Evolutionary conservation across 2,329 filamentous ascomycete species (phyloP).

Genomic region (Pseudogymnoascus sp.): DNA sequence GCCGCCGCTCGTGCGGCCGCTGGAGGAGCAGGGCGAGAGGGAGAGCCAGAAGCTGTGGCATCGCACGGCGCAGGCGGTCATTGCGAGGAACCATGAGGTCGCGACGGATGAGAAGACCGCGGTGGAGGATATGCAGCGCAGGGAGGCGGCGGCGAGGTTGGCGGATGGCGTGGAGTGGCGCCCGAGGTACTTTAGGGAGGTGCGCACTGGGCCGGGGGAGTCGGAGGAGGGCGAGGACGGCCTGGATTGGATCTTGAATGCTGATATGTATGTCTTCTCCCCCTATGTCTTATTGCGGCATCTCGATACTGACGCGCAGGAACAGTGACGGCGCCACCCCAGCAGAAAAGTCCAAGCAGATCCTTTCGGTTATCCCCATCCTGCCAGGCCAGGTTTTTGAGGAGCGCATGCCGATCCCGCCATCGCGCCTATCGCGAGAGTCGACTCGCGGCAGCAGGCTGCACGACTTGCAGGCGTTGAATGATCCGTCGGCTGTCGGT

Average conservation of each 20-base stretch:
- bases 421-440: not conserved
- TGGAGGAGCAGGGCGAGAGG: slow-evolving; percentile 79
- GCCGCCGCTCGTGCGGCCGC: slow-evolving; percentile 62
- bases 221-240: slow-evolving; percentile 77
- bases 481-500: not conserved
- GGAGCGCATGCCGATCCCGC: slow-evolving; percentile 47
- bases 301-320: not conserved
- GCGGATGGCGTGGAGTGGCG: slow-evolving; percentile 81
- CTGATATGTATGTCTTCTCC: slow-evolving; percentile 57
- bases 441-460: slow-evolving; percentile 16
- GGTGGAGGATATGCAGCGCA: slow-evolving; percentile 85
- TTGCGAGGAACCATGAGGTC: slow-evolving; percentile 73
- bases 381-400: slow-evolving; percentile 62
- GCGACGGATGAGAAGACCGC: slow-evolving; percentile 96
- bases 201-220: slow-evolving; percentile 62
- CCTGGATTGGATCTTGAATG: slow-evolving; percentile 90
- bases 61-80: slow-evolving; percentile 72
- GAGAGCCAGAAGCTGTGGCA: slow-evolving; percentile 88
- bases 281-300: not conserved
- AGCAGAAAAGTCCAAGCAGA: slow-evolving; percentile 68
- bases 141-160: slow-evolving; percentile 72
- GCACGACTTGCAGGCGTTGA: slow-evolving; percentile 13
- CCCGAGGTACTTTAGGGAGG: slow-evolving; percentile 73
- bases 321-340: slow-evolving; percentile 56
- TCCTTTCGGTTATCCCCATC: slow-evolving; percentile 78